Base-by-base conservation (phyloP, 2,329 filamentous ascomycete genomes). In the Sporothrix brunneoviolacea region DNA sequence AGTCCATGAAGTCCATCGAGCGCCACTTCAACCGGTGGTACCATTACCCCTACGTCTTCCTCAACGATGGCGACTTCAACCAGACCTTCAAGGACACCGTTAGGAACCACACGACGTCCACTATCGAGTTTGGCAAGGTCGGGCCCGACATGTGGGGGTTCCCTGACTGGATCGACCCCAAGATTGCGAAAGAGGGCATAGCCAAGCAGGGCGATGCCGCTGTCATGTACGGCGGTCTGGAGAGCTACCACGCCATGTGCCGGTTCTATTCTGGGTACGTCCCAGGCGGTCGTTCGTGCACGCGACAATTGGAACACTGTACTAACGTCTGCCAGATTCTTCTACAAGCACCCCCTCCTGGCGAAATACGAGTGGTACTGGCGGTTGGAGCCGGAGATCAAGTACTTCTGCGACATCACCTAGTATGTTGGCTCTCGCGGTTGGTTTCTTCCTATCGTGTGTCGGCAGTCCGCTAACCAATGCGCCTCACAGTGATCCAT, bases 331-430 rank as follows among this genome's bases (percentile, higher is more conserved):
- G 3, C 4, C 55, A 80, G 89, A 38, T 93, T 94, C 71, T 98
- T 98, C 72, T 98, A 93, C 76, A 95, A 96, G 68, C 93, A 98
- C 65, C 86, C 91, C 57, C 80, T 97, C 30, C 79, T 98, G 40
- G 80, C 87, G 64, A 97, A 97, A 70, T 98, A 97, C 70, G 90
- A 97, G 65, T 98, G 93, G 93, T 98, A 98, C 75, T 98, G 93
- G 93, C 89, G 93, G 57, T 75, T 98, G 61, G 93, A 98, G 76
- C 93, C 93, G 58, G 93, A 98, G 70, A 97, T 98, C 80, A 96
- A 91, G 73, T 98, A 97, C 73, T 98, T 98, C 73, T 98, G 93
- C 70, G 93, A 98, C 66, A 97, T 98, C 60, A 98, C 93, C 58
- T 98, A 98, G n/a, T n/a, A n/a, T n/a, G n/a, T n/a, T n/a, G n/a